phyloP scores from a whole-genome alignment of 202 grass and related monocot species.

The Cymbopogon flexuosus region DNA sequence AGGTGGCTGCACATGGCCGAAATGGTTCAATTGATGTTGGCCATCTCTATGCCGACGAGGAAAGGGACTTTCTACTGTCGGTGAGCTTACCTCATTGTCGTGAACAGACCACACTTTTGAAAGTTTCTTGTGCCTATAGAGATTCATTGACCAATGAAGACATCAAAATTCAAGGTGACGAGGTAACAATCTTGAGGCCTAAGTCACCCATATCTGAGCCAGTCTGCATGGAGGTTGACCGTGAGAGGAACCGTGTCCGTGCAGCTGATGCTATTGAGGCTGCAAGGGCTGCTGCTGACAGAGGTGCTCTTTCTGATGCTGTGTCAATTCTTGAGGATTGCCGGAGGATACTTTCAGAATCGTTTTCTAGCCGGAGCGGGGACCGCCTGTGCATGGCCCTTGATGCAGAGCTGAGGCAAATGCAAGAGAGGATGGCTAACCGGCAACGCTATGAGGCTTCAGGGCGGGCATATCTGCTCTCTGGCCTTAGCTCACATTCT shows the following conservation, averaged over 20 bases:
- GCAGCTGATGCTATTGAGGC: slow-evolving; percentile 62
- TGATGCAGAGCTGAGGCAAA: slow-evolving; percentile 78
- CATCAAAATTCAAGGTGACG: slow-evolving; percentile 43
- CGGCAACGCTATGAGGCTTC: slow-evolving; percentile 63
- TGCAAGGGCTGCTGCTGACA: slow-evolving; percentile 73
- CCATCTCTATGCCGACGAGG: slow-evolving; percentile 87
- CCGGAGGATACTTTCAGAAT: slow-evolving; percentile 43
- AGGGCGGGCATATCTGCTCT: slow-evolving; percentile 71
- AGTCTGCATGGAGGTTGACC: slow-evolving; percentile 77
- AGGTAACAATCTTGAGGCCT: slow-evolving; percentile 56
- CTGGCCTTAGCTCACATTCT: slow-evolving; percentile 86
- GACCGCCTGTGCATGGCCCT: slow-evolving; percentile 71
- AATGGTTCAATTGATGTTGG: slow-evolving; percentile 73
- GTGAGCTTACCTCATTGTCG: slow-evolving; percentile 44
- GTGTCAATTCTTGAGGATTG: slow-evolving; percentile 65
- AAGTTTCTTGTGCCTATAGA: slow-evolving; percentile 54
- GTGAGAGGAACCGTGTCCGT: slow-evolving; percentile 75
- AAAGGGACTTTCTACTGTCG: slow-evolving; percentile 77
- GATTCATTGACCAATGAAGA: slow-evolving; percentile 60
- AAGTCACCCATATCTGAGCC: slow-evolving; percentile 33
- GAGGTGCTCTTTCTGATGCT: slow-evolving; percentile 61
- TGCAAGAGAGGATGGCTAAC: slow-evolving; percentile 86
- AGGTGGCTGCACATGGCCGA: slow-evolving; percentile 57
- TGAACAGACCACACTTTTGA: slow-evolving; percentile 55
- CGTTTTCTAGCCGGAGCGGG: slow-evolving; percentile 51